Conservation (phyloP, 2,329 filamentous ascomycete genomes). For the Phaeosphaeriaceae sp. region DNA sequence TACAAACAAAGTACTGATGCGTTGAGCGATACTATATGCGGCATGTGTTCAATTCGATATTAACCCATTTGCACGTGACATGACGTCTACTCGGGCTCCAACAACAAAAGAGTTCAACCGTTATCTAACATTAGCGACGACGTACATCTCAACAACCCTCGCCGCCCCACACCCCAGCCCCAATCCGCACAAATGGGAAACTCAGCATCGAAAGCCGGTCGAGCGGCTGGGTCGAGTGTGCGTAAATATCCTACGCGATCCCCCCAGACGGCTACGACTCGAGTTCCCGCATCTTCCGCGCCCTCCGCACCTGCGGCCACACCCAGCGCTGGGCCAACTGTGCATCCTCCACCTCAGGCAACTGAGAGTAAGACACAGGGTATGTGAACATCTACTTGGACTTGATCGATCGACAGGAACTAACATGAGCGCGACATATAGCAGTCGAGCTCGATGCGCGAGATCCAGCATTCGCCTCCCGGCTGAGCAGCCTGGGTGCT, state of each 20-base stretch:
- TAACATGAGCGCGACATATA: conserved; percentile 32
- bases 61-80: conserved; percentile 6
- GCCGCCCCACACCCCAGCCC: conserved; percentile 15
- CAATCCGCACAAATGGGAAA: conserved; percentile 59
- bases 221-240: conserved; percentile 58
- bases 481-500: conserved; percentile 72
- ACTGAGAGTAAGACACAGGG: conserved; percentile 49
- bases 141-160: conserved; percentile 32
- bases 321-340: conserved; percentile 48
- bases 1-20: not conserved
- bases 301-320: conserved; percentile 39
- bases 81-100: not conserved
- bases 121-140: conserved; percentile 34
- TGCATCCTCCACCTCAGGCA: conserved; percentile 51
- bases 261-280: conserved; percentile 45
- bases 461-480: conserved; percentile 76
- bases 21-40: not conserved
- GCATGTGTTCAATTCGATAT: not conserved
- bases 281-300: conserved; percentile 37
- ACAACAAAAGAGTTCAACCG: conserved; percentile 9
- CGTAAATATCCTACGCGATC: conserved; percentile 65
- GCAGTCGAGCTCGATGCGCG: conserved; percentile 68
- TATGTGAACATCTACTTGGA: conserved; percentile 20
- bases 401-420: too few species aligned
- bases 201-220: conserved; percentile 64